Conservation (phyloP, 2,329 filamentous ascomycete genomes). For the Calonectria hongkongensis region DNA sequence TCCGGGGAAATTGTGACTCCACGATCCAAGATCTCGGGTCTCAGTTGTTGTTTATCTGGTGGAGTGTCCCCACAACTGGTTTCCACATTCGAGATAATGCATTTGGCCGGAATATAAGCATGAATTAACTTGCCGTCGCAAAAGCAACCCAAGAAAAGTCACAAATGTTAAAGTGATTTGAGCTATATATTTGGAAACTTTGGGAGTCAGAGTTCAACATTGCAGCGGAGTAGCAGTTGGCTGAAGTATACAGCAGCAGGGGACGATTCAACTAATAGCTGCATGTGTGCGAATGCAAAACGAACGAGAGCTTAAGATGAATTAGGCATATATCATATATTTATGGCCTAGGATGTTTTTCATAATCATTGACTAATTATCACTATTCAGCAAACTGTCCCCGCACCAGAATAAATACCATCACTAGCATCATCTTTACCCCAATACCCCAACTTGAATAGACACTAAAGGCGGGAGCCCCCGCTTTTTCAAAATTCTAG, state of each 20-base stretch:
- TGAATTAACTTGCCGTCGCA: background rate
- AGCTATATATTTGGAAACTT: no score
- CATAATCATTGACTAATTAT: background rate
- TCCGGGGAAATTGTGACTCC: background rate
- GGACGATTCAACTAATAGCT: background rate
- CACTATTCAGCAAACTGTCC: background rate
- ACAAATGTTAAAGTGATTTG: no score
- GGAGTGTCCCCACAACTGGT: background rate
- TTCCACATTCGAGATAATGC: background rate
- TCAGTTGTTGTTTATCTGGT: background rate
- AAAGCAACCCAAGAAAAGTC: no score
- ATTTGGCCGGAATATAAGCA: background rate
- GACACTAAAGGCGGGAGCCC: background rate
- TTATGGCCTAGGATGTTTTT: background rate
- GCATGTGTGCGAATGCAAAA: background rate
- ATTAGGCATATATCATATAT: background rate
- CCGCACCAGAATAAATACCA: background rate
- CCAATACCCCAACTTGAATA: background rate
- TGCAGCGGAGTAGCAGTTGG: no score
- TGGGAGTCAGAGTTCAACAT: no score
- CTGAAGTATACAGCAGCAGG: background rate
- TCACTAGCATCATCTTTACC: background rate
- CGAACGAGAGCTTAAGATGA: background rate
- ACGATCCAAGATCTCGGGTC: background rate
- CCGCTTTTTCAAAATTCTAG: slow-evolving; percentile 24